Percentiles rank a stretch among this genome's conserved stretches.
These are phyloP conservation scores for Phytopythium boreale DNA, from an alignment of 352 stramenopile genomes.

Conservation along the genomic window DNA sequence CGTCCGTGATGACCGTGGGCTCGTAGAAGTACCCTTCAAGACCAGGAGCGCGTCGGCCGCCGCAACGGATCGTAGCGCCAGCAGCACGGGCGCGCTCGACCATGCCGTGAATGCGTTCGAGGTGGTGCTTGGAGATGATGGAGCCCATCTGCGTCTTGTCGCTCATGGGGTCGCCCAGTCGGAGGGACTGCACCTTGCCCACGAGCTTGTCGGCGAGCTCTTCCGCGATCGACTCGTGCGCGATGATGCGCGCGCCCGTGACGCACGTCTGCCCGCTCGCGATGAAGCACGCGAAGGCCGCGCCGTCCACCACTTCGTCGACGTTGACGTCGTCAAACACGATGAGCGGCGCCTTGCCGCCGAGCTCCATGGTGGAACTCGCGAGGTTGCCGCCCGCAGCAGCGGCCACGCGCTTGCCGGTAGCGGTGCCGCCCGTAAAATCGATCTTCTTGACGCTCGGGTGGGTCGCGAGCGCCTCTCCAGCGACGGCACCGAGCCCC, in stretches of 20 bases:
- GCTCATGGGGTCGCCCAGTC: slow-evolving; percentile 49
- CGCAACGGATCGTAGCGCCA: slow-evolving; percentile 72
- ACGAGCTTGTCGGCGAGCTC: slow-evolving; percentile 65
- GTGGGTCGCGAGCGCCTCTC: slow-evolving; percentile 30
- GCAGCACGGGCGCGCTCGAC: slow-evolving; percentile 76
- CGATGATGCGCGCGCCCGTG: slow-evolving; percentile 76
- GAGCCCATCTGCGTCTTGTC: slow-evolving; percentile 62
- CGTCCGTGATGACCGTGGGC: slow-evolving; percentile 88
- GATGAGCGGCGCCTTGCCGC: slow-evolving; percentile 66
- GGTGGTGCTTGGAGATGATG: slow-evolving; percentile 54
- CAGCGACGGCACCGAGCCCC: slow-evolving; percentile 31
- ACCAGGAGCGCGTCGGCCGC: slow-evolving; percentile 54
- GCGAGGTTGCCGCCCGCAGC: slow-evolving; percentile 40
- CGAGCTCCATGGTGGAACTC: slow-evolving; percentile 62
- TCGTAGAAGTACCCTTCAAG: slow-evolving; percentile 88
- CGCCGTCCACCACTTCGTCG: slow-evolving; percentile 54
- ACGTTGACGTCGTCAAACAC: slow-evolving; percentile 66
- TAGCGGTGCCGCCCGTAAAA: slow-evolving; percentile 46
- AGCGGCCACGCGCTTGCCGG: slow-evolving; percentile 30
- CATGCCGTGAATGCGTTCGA: slow-evolving; percentile 62
- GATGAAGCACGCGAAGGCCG: slow-evolving; percentile 68
- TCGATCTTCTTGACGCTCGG: slow-evolving; percentile 51
- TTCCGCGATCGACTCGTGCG: slow-evolving; percentile 77
- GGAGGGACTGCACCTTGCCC: slow-evolving; percentile 47
- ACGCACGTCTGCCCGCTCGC: slow-evolving; percentile 80